Conservation (phyloP, 1,139 yeast species). For the Geotrichum aggregatum region DNA sequence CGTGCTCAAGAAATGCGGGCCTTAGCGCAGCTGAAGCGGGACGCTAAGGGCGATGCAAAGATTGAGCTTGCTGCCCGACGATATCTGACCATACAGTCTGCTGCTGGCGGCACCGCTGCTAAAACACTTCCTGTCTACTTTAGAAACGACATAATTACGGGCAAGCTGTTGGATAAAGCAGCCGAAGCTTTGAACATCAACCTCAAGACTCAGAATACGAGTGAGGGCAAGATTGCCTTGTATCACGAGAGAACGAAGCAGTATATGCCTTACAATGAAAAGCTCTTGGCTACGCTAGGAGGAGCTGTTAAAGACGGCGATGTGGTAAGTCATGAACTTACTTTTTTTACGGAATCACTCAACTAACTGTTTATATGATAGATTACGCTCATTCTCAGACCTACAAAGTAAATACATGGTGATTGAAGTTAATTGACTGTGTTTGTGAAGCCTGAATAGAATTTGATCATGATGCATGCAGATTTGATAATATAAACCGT, state of each 20-base stretch:
- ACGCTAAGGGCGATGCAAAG: conserved; percentile 66
- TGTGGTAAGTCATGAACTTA: not conserved
- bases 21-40: conserved; percentile 37
- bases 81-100: conserved; percentile 51
- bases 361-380: not conserved
- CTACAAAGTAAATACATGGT: too few relatives aligned
- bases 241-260: conserved; percentile 10
- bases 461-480: too few relatives aligned
- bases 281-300: conserved; percentile 12
- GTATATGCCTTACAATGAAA: conserved; percentile 15
- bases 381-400: too few relatives aligned
- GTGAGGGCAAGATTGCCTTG: conserved; percentile 11
- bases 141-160: conserved; percentile 67
- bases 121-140: conserved; percentile 47
- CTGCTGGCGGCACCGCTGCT: conserved; percentile 36
- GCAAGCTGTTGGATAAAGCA: conserved; percentile 68
- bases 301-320: conserved; percentile 21
- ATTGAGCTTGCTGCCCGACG: conserved; percentile 55
- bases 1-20: conserved; percentile 9
- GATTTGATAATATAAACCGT: too few relatives aligned
- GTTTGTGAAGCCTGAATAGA: too few relatives aligned
- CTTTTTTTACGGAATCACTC: not conserved
- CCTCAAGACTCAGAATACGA: conserved; percentile 6
- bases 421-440: too few relatives aligned
- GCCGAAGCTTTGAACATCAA: conserved; percentile 41